Evolutionary conservation across 257 asterid species (phyloP), one percentile per base, ranked within the genome.

Genomic region (Cordia subcordata): DNA sequence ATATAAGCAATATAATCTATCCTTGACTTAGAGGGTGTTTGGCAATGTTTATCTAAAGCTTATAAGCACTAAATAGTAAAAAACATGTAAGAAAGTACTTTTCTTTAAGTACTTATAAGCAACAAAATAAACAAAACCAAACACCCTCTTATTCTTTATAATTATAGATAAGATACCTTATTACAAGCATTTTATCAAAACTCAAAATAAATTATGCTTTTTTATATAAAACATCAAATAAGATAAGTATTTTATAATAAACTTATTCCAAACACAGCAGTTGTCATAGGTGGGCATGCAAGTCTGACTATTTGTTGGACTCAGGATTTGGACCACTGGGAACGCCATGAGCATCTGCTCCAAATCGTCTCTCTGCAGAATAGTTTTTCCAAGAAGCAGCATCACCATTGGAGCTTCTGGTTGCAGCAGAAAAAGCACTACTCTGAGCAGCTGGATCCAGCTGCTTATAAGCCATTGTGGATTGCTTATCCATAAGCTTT

Each of bases 311-410:
- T 73, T 81, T 71, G 65, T 88, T 88, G 58, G 93, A 84, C 72
- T 85, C 91, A 0, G 96, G 95, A 68, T 88, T 88, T 13, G 96
- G 82, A 68, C 96, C 96, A 63, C 96, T 88, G 0, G 95, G 96
- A 19, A 88, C 96, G 55, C 82, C 91, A 75, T 88, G 96, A 51
- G 85, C 88, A 69, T 77, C 85, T 33, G 19, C 75, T 9, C 70
- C 63, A 64, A 81, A 82, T 13, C 61, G 65, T 46, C 65, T 67
- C 40, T 62, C 53, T 38, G 23, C 10, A 12, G 21, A n/a, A 16
- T 37, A 11, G 1, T 60, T 44, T 46, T 66, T 10, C 39, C 21
- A 4, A 11, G 59, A 15, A 33, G 58, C 32, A n/a, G 58, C 56
- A 15, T 67, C 57, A 27, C 35, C 16, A 21, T 51, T 42, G 4